Percentiles rank a stretch among this genome's conserved stretches.
Conservation (phyloP, 1,139 yeast species). For the Pichia sp. region DNA sequence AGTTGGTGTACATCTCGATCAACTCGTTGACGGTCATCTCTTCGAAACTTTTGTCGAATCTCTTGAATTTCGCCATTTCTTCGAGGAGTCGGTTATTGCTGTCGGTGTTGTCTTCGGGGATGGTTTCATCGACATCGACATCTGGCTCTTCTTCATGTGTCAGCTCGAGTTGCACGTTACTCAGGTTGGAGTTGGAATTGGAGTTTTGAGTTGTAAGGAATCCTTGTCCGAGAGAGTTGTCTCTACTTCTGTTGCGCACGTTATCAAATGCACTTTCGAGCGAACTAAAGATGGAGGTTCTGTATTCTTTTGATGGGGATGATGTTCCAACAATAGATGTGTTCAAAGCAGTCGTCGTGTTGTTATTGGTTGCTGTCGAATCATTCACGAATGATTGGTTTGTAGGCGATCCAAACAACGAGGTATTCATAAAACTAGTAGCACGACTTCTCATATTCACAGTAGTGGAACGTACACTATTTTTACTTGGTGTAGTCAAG, state of each 20-base stretch:
- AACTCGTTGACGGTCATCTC: conserved; percentile 4
- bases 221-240: conserved; percentile 21
- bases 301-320: conserved; percentile 16
- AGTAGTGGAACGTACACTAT: not conserved
- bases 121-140: too few species aligned
- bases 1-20: conserved; percentile 6
- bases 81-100: conserved; percentile 2
- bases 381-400: conserved; percentile 5
- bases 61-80: conserved; percentile 5
- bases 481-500: conserved; percentile 6
- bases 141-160: too few species aligned
- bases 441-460: conserved; percentile 29
- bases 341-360: not conserved
- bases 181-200: not conserved
- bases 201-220: not conserved
- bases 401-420: conserved; percentile 25
- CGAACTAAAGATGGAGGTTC: conserved; percentile 26
- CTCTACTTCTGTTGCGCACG: conserved; percentile 31
- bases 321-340: not conserved
- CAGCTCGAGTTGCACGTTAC: too few species aligned
- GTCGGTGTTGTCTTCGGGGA: not conserved
- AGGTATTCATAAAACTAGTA: conserved; percentile 29
- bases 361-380: not conserved
- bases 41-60: conserved; percentile 3
- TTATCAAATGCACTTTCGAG: conserved; percentile 32